Evolutionary conservation across 1,284 basidiomycete genomes (phyloP), one percentile per base, ranked within the genome.

Genomic region (Irpex rosettiformis): DNA sequence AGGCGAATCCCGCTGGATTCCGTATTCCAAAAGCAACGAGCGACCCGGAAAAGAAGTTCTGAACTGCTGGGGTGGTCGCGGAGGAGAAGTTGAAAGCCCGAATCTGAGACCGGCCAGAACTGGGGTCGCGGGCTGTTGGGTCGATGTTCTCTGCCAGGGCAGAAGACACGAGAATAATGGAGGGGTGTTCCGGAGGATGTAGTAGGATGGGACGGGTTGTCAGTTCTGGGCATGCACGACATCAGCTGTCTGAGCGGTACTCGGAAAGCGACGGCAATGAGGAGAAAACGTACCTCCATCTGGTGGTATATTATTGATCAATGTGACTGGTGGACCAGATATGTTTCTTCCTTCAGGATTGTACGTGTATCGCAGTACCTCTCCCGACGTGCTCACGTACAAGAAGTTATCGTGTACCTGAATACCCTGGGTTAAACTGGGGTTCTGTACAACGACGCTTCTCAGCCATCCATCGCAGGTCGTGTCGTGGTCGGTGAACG

Each of bases 1-100:
- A 73, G 0, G 75, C 73, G 58, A 79, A 74, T 0, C 73, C 77
- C 0, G 72, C 76, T 21, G 76, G 75, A 62, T 79, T 79, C 8
- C 77, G 73, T 49, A 78, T 75, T 1, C 77, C 77, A 57, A 72
- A 78, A 0, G 72, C 76, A 22, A 79, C 55, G 25, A 78, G 64
- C 37, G 30, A 47, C 70, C 64, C 2, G 72, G 75, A 5, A 64
- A 58, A 27, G 67, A 51, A 72, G 70, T 77, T 21, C 61, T 58
- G 13, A 5, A 52, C 22, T 11, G 30, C n/a, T 65, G 64, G 27
- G 66, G 64, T 7, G 4, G 33, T 3, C n/a, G 59, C 29, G n/a
- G 65, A 40, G 6, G 60, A 49, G 29, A 66, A 42, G 16, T 54
- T 52, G 55, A 65, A 71, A 40, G 69, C 63, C 3, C 76, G 70